phyloP scores from a whole-genome alignment of 352 stramenopile species.

The Phytophthora pseudosyringae region DNA sequence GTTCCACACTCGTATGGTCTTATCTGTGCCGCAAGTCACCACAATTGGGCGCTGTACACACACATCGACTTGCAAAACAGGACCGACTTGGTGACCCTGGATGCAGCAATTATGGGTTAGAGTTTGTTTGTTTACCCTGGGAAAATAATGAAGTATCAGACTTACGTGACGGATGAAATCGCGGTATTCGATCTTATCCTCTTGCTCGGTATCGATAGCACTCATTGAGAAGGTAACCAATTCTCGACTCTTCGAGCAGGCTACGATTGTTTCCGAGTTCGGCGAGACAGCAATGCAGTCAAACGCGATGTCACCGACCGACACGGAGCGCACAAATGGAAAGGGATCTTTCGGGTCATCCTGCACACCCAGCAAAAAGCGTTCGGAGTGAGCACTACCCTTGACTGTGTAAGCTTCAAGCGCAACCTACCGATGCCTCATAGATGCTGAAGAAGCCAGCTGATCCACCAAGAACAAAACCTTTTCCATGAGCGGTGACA shows the following conservation, averaged over 20 bases:
- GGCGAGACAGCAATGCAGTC: slow-evolving; percentile 77
- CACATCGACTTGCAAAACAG: slow-evolving; percentile 76
- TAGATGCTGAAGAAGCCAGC: slow-evolving; percentile 82
- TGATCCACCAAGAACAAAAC: slow-evolving; percentile 76
- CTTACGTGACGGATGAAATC: slow-evolving; percentile 67
- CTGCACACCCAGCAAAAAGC: slow-evolving; percentile 26
- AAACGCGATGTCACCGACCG: slow-evolving; percentile 76
- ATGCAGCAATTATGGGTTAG: slow-evolving; percentile 3
- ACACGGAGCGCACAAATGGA: slow-evolving; percentile 71
- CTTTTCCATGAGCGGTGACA: slow-evolving; percentile 66
- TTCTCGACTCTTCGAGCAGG: slow-evolving; percentile 72
- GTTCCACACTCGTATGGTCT: slow-evolving; percentile 91
- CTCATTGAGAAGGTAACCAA: slow-evolving; percentile 74
- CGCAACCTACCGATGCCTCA: slow-evolving; percentile 56
- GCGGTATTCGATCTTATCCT: slow-evolving; percentile 69
- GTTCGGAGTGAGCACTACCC: not conserved
- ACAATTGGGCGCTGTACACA: slow-evolving; percentile 87
- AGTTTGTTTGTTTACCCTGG: not conserved
- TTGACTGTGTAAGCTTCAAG: not conserved
- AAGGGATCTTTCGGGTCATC: slow-evolving; percentile 84
- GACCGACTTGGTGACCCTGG: slow-evolving; percentile 67
- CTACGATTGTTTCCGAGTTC: slow-evolving; percentile 64
- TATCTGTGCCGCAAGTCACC: slow-evolving; percentile 83
- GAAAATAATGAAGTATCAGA: not conserved
- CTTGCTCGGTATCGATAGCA: slow-evolving; percentile 77